Evolutionary conservation across 768 basidiomycete species (phyloP).

Genomic region (Panus rudis): DNA sequence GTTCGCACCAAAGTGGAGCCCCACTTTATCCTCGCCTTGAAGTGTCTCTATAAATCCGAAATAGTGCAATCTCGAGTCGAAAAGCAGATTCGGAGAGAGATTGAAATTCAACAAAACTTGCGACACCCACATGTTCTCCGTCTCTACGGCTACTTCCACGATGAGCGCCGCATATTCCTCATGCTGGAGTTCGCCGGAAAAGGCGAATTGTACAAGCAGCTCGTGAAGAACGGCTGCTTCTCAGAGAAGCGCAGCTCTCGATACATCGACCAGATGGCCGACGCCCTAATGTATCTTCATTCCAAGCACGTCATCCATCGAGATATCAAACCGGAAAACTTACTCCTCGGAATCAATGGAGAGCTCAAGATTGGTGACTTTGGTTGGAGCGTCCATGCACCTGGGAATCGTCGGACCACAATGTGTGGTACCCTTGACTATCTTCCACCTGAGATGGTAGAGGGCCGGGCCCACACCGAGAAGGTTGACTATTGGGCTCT

Average conservation of each 20-base stretch:
- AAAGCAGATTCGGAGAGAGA: constrained; percentile 95
- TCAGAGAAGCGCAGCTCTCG: constrained; percentile 80
- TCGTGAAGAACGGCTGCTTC: constrained; percentile 81
- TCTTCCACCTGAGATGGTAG: constrained; percentile 98
- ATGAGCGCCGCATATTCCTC: constrained; percentile 93
- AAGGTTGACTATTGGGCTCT: constrained; percentile 95
- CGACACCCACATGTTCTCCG: constrained; percentile 93
- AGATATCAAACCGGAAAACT: constrained; percentile 98
- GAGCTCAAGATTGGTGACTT: constrained; percentile 98
- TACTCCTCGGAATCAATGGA: constrained; percentile 89
- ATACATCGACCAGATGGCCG: constrained; percentile 98
- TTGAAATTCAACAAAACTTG: constrained; percentile 96
- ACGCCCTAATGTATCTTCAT: constrained; percentile 89
- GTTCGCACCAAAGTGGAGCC: constrained; percentile 86
- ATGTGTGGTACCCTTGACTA: constrained; percentile 96
- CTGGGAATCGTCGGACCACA: constrained; percentile 81
- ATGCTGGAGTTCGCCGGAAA: constrained; percentile 98
- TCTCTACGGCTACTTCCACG: constrained; percentile 96
- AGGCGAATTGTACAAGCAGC: constrained; percentile 95
- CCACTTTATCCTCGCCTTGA: constrained; percentile 91
- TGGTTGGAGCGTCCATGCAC: constrained; percentile 98
- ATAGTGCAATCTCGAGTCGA: constrained; percentile 88
- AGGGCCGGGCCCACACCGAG: constrained; percentile 81
- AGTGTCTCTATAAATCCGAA: constrained; percentile 95
- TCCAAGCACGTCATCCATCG: constrained; percentile 96